phyloP scores from a whole-genome alignment of 2,329 filamentous ascomycete genomes.

The Stemphylium lycopersici region DNA sequence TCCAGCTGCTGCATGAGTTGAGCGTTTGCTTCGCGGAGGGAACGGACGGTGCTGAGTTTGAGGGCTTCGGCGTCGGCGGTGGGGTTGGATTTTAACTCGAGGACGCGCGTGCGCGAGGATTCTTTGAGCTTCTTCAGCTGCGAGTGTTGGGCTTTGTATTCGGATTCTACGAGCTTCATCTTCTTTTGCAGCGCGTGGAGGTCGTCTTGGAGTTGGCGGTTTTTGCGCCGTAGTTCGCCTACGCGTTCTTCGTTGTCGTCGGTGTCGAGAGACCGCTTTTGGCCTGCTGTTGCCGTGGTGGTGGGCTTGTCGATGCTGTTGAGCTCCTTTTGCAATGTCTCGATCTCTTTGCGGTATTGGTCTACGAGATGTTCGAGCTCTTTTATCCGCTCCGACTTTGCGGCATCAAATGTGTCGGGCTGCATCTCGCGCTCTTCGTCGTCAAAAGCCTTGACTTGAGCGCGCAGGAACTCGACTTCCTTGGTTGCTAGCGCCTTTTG shows the following conservation, averaged over 20 bases:
- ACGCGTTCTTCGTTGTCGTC: constrained; percentile 71
- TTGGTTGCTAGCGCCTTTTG: constrained; percentile 86
- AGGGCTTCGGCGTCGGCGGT: constrained; percentile 84
- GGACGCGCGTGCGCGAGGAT: constrained; percentile 77
- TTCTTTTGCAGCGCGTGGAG: constrained; percentile 72
- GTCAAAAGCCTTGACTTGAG: constrained; percentile 86
- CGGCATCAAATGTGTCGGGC: constrained; percentile 76
- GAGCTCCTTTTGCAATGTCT: constrained; percentile 76
- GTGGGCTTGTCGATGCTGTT: constrained; percentile 65
- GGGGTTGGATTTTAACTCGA: constrained; percentile 90
- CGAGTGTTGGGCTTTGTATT: constrained; percentile 72
- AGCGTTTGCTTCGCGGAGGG: constrained; percentile 81
- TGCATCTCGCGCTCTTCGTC: constrained; percentile 87
- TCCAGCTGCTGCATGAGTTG: constrained; percentile 78
- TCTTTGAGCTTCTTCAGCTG: constrained; percentile 73
- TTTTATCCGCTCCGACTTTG: constrained; percentile 74
- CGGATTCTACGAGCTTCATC: constrained; percentile 73
- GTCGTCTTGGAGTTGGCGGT: constrained; percentile 82
- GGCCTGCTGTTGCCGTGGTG: constrained; percentile 53
- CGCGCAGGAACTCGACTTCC: constrained; percentile 91
- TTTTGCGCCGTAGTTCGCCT: constrained; percentile 85
- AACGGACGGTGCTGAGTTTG: constrained; percentile 78
- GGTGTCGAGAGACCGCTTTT: constrained; percentile 68
- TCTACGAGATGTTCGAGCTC: constrained; percentile 87
- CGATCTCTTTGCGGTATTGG: constrained; percentile 81